These are phyloP conservation scores for Calendula officinalis DNA, from an alignment of 129 eudicot species.

Conservation along the genomic window DNA sequence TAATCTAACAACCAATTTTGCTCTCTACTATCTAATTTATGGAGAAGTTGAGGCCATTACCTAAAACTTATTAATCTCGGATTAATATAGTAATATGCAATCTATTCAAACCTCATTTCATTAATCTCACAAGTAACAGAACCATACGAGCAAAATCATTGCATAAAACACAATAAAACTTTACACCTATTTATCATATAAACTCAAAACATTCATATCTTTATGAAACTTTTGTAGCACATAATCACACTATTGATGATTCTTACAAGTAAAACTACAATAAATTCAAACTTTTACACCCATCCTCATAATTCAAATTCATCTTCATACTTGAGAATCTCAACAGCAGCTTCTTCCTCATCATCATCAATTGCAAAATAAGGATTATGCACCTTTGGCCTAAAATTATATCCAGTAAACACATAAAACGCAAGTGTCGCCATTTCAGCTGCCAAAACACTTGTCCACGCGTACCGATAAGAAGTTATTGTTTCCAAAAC, in stretches of 20 bases:
- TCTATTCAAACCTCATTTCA: slow-evolving; percentile 2
- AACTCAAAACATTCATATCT: slow-evolving; percentile 2
- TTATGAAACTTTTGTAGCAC: slow-evolving; percentile 19
- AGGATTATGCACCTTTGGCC: slow-evolving; percentile 55
- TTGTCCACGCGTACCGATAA: slow-evolving; percentile 48
- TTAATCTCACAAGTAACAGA: not conserved
- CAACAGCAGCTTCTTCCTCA: slow-evolving; percentile 61
- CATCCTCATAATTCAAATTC: slow-evolving; percentile 49
- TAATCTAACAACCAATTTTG: too few species aligned
- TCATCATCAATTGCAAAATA: slow-evolving; percentile 61
- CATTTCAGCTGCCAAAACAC: slow-evolving; percentile 49
- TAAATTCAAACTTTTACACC: not conserved
- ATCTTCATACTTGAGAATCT: slow-evolving; percentile 53
- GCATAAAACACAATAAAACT: slow-evolving; percentile 8
- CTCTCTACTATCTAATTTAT: too few species aligned
- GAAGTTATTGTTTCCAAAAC: slow-evolving; percentile 48
- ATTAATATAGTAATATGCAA: not conserved
- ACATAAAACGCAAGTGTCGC: slow-evolving; percentile 60
- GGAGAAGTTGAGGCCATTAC: too few species aligned
- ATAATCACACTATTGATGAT: slow-evolving; percentile 12
- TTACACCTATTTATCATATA: slow-evolving; percentile 1
- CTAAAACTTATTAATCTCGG: not conserved
- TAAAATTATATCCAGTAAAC: slow-evolving; percentile 57
- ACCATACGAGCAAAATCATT: not conserved
- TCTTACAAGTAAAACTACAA: slow-evolving; percentile 16